Percentiles rank a stretch among this genome's conserved stretches.
Conservation (phyloP, 352 stramenopile genomes). For the Discostella stelligera region DNA sequence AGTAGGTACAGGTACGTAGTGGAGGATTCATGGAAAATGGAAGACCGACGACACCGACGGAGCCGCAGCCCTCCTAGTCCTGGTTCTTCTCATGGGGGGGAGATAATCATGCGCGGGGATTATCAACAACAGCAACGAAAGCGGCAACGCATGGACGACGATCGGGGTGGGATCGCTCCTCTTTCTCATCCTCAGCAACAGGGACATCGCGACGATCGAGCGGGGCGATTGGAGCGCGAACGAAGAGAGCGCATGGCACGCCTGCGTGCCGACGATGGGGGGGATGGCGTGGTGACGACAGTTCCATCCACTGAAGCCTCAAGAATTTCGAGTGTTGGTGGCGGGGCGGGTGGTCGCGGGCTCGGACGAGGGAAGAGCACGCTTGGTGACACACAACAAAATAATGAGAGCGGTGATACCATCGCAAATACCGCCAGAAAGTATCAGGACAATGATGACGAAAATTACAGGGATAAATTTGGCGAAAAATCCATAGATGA, state of each 20-base stretch:
- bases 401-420: neutral
- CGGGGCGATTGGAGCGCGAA: conserved; percentile 46
- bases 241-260: conserved; percentile 67
- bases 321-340: neutral
- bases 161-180: neutral
- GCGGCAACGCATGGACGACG: neutral
- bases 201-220: conserved; percentile 6
- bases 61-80: conserved; percentile 12
- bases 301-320: neutral
- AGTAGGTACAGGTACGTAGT: no score
- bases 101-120: neutral
- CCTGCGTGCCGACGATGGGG: conserved; percentile 66
- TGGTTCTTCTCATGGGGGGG: neutral
- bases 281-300: conserved; percentile 40
- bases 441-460: conserved; percentile 4
- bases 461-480: conserved; percentile 9
- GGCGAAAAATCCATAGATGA: conserved; percentile 43
- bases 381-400: neutral
- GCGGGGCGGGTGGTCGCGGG: neutral
- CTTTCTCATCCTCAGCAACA: neutral
- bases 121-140: neutral
- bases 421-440: conserved; percentile 1
- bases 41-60: conserved; percentile 2
- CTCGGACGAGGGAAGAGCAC: neutral
- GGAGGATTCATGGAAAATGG: neutral